Conservation (phyloP, 2,329 filamentous ascomycete species). For the Diplodia scrobiculata region DNA sequence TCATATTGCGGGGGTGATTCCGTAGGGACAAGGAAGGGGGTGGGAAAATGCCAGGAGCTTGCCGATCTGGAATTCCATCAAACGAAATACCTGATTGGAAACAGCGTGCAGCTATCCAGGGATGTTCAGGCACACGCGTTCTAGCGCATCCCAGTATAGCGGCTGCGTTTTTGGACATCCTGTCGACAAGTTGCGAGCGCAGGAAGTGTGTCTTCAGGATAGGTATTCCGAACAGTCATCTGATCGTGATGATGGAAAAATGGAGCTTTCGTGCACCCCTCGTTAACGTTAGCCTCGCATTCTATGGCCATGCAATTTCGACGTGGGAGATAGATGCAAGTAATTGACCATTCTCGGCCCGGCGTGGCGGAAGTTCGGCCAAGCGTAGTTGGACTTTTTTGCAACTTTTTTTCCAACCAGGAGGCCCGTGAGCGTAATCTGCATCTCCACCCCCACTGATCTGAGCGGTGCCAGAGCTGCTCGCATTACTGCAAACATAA, state of each 20-base stretch:
- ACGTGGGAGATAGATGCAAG: neutral
- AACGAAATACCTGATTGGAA: conserved; percentile 9
- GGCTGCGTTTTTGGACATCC: neutral
- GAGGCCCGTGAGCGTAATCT: conserved; percentile 16
- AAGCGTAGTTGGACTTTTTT: neutral
- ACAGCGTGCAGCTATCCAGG: neutral
- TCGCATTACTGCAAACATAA: no score
- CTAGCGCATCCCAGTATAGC: neutral
- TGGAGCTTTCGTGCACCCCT: neutral
- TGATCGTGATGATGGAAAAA: neutral
- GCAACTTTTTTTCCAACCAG: neutral
- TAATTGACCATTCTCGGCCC: neutral
- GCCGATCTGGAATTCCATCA: conserved; percentile 8
- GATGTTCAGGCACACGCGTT: neutral
- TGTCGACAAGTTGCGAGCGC: neutral
- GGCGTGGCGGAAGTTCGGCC: conserved; percentile 12
- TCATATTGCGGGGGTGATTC: conserved; percentile 5
- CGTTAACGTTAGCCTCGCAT: neutral
- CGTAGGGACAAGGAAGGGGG: neutral
- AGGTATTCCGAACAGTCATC: neutral
- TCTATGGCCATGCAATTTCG: neutral
- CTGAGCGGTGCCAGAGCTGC: no score
- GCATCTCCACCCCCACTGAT: neutral
- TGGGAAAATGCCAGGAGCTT: conserved; percentile 17
- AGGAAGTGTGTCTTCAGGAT: neutral